Percentiles rank a stretch among this genome's conserved stretches.
Evolutionary conservation across 495 filamentous ascomycete species (phyloP).

Genomic region (Hypoxylon perforatum): DNA sequence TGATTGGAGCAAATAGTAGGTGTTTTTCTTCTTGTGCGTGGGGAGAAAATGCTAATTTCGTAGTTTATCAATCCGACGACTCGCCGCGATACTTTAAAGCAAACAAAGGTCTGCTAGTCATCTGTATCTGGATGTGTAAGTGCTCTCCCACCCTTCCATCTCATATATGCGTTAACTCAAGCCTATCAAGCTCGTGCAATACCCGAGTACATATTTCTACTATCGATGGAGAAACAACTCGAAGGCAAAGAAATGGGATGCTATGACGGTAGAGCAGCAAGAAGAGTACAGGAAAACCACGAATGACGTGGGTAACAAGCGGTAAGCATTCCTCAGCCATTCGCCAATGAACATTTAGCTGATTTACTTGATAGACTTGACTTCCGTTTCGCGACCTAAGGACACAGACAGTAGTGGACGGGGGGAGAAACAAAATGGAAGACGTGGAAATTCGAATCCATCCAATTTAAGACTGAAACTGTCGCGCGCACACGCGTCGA

Average conservation of each 20-base stretch:
- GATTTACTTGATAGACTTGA: constrained; percentile 29
- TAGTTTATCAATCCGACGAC: constrained; percentile 42
- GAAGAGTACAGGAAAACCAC: constrained; percentile 45
- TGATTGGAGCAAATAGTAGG: constrained; percentile 43
- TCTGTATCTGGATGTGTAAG: constrained; percentile 47
- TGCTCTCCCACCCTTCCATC: constrained; percentile 7
- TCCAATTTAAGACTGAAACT: too few species aligned
- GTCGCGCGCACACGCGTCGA: too few species aligned
- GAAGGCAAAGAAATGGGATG: constrained; percentile 48
- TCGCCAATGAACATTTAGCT: background rate
- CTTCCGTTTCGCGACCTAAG: constrained; percentile 44
- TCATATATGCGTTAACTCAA: constrained; percentile 13
- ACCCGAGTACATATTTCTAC: constrained; percentile 47
- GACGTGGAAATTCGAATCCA: too few species aligned
- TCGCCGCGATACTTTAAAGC: constrained; percentile 43
- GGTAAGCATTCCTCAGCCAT: constrained; percentile 34
- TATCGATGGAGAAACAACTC: constrained; percentile 47
- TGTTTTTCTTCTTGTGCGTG: background rate
- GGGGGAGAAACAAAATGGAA: too few species aligned
- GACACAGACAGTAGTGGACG: background rate
- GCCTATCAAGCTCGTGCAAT: constrained; percentile 34
- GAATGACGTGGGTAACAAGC: constrained; percentile 43
- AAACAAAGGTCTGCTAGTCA: constrained; percentile 42
- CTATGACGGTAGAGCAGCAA: constrained; percentile 47
- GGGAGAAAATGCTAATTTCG: background rate